Evolutionary conservation across 352 stramenopile species (phyloP).

Genomic region (Phytopythium oedochilum): DNA sequence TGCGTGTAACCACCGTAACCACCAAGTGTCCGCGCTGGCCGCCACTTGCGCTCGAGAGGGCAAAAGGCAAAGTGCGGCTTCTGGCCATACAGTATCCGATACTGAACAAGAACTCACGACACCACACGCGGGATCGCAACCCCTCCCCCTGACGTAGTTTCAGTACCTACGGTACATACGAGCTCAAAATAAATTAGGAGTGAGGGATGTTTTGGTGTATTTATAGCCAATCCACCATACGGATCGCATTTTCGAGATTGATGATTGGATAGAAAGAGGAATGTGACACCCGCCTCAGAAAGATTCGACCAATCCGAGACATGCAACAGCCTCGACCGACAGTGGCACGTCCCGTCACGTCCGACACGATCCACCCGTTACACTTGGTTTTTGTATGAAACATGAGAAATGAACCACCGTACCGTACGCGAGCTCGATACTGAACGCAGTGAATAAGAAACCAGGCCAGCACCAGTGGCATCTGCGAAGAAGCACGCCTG

Average conservation of each 20-base stretch:
- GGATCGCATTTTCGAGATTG: neutral
- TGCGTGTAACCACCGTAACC: neutral
- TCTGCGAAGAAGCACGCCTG: too few relatives aligned
- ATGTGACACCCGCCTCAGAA: neutral
- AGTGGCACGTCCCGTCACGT: neutral
- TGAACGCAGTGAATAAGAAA: neutral
- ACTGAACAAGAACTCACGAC: too few relatives aligned
- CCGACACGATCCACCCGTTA: neutral
- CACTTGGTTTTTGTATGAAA: neutral
- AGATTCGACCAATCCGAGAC: neutral
- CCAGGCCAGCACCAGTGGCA: neutral
- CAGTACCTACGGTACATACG: neutral
- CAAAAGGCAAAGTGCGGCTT: conserved; percentile 1
- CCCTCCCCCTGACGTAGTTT: neutral
- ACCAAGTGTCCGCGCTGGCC: too few relatives aligned
- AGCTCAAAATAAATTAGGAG: neutral
- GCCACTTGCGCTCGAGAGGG: neutral
- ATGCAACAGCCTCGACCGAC: neutral
- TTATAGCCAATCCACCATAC: neutral
- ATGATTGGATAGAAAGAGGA: neutral
- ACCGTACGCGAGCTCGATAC: neutral
- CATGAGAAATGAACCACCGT: neutral
- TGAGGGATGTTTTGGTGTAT: neutral
- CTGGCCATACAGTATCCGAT: too few relatives aligned
- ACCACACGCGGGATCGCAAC: too few relatives aligned